These are phyloP conservation scores for Candida parachauliodes DNA, from an alignment of 805 yeast genomes.

Conservation along the genomic window DNA sequence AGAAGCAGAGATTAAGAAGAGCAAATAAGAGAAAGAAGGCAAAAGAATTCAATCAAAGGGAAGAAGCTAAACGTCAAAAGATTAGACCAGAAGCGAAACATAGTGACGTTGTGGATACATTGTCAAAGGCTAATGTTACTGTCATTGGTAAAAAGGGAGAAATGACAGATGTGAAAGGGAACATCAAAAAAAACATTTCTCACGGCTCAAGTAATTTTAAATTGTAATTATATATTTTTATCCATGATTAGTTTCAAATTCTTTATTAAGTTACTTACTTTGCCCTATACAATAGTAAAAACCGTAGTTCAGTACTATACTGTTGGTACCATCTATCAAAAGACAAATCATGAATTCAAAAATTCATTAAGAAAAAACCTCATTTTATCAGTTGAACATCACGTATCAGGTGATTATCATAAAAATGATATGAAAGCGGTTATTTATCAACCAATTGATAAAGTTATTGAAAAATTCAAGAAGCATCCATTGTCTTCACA, in stretches of 20 bases:
- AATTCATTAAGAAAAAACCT: constrained; percentile 27
- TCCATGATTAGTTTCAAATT: constrained; percentile 19
- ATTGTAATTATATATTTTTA: constrained; percentile 13
- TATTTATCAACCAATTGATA: constrained; percentile 20
- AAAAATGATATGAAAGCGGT: constrained; percentile 20
- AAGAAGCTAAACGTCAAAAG: constrained; percentile 24
- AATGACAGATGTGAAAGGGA: constrained; percentile 69
- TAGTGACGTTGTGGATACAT: constrained; percentile 65
- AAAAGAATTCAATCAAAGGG: constrained; percentile 42
- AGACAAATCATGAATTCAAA: constrained; percentile 25
- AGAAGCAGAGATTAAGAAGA: constrained; percentile 81
- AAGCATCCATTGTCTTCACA: constrained; percentile 11
- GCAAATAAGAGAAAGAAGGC: constrained; percentile 80
- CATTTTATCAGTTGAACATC: constrained; percentile 22
- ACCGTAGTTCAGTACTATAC: constrained; percentile 27
- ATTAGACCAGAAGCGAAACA: constrained; percentile 35
- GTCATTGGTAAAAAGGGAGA: constrained; percentile 75
- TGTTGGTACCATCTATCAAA: constrained; percentile 27
- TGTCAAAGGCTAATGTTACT: constrained; percentile 69
- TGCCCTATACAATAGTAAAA: constrained; percentile 20
- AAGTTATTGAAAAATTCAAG: constrained; percentile 13
- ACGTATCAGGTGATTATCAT: constrained; percentile 21
- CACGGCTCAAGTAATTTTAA: constrained; percentile 27
- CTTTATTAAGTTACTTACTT: constrained; percentile 17
- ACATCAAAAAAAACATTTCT: constrained; percentile 44